phyloP scores from a whole-genome alignment of 2,329 filamentous ascomycete species.

The Ophiocordyceps robertsii region DNA sequence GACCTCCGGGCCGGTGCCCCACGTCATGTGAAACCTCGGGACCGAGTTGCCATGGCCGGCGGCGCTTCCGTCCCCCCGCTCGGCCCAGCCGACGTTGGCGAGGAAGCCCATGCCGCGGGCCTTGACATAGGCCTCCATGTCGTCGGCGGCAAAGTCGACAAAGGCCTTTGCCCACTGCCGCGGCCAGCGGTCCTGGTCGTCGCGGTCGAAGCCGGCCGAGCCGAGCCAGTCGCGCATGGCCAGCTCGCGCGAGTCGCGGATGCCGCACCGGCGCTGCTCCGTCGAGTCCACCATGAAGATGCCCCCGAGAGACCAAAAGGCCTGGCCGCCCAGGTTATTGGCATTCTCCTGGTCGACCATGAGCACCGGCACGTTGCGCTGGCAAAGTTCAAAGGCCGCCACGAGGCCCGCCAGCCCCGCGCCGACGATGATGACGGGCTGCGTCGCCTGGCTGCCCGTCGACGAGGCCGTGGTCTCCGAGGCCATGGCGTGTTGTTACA shows the following conservation, averaged over 20 bases:
- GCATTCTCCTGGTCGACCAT: constrained; percentile 46
- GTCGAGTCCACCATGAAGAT: constrained; percentile 45
- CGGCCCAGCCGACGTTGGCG: constrained; percentile 45
- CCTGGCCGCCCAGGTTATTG: constrained; percentile 44
- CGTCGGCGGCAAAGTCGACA: constrained; percentile 46
- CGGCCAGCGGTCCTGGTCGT: constrained; percentile 42
- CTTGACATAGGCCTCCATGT: constrained; percentile 45
- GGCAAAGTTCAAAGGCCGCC: constrained; percentile 41
- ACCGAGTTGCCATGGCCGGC: constrained; percentile 49
- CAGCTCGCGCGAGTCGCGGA: constrained; percentile 42
- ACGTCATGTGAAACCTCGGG: constrained; percentile 48
- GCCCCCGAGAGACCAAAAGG: constrained; percentile 51
- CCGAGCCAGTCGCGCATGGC: constrained; percentile 46
- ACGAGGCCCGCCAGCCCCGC: constrained; percentile 46
- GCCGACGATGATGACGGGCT: constrained; percentile 41
- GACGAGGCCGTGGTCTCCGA: too few species aligned
- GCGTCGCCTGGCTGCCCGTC: not conserved
- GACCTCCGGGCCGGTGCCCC: constrained; percentile 48
- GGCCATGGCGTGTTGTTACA: too few species aligned
- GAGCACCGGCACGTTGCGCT: constrained; percentile 33
- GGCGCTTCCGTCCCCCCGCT: constrained; percentile 40
- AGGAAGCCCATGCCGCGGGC: constrained; percentile 37
- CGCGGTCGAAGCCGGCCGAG: constrained; percentile 44
- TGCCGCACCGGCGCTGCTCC: constrained; percentile 42
- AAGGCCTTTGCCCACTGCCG: constrained; percentile 49